Conservation (phyloP, 1,284 basidiomycete species). For the Trametes pubescens region DNA sequence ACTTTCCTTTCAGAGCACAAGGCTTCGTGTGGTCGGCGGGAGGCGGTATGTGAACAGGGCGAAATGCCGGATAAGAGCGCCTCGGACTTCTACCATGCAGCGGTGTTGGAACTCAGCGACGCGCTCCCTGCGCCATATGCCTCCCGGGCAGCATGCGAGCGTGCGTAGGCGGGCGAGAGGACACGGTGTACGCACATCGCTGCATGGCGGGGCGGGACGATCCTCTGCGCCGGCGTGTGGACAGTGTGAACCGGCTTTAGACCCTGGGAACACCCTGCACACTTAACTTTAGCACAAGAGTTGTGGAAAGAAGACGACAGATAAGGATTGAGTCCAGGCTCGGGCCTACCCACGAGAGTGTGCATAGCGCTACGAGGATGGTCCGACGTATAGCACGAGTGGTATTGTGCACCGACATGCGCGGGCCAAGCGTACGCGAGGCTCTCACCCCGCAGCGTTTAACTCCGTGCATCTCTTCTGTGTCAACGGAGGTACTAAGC, state of each 20-base stretch:
- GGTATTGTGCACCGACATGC: slow-evolving; percentile 7
- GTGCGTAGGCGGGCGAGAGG: not conserved
- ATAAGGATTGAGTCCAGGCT: slow-evolving; percentile 23
- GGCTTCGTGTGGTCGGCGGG: slow-evolving; percentile 15
- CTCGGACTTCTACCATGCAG: slow-evolving; percentile 12
- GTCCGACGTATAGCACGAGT: slow-evolving; percentile 17
- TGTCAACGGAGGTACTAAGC: slow-evolving; percentile 12
- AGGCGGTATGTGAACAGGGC: slow-evolving; percentile 10
- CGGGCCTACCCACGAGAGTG: slow-evolving; percentile 20
- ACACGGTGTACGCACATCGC: not conserved
- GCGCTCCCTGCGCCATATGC: slow-evolving; percentile 15
- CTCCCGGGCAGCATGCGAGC: not conserved
- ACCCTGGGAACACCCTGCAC: slow-evolving; percentile 23
- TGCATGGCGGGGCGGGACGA: not conserved
- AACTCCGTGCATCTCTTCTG: slow-evolving; percentile 3
- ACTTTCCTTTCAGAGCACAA: slow-evolving; percentile 5
- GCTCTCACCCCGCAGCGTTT: slow-evolving; percentile 5
- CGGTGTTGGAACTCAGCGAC: not conserved
- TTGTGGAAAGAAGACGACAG: not conserved
- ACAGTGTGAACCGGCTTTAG: slow-evolving; percentile 24
- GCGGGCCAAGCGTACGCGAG: not conserved
- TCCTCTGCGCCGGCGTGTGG: slow-evolving; percentile 12
- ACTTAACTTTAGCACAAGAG: slow-evolving; percentile 17
- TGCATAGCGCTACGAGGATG: slow-evolving; percentile 20
- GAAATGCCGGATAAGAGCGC: slow-evolving; percentile 12